These are phyloP conservation scores for Solanum peruvianum DNA, from an alignment of 257 asterid genomes.

Conservation along the genomic window DNA sequence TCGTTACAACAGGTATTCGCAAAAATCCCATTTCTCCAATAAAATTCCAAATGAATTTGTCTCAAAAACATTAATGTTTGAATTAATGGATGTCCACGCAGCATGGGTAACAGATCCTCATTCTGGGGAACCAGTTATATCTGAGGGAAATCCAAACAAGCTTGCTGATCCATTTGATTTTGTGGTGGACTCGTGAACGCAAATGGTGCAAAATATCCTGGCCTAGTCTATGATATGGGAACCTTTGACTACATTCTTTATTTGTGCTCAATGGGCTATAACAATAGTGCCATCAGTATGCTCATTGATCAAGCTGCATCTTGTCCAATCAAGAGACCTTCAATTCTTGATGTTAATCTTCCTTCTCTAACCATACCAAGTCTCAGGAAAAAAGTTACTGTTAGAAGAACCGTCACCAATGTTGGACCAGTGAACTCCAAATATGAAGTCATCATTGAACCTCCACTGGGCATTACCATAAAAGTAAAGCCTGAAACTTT, in stretches of 20 bases:
- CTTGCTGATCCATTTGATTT: constrained; percentile 15
- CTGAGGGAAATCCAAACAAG: not conserved
- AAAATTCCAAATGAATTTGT: not conserved
- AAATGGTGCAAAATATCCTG: not conserved
- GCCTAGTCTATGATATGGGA: constrained; percentile 18
- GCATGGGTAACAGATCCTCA: constrained; percentile 21
- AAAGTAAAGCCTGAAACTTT: too few relatives aligned
- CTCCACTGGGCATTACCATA: too few relatives aligned
- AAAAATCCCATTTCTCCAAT: not conserved
- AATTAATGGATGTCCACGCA: not conserved
- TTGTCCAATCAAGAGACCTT: not conserved
- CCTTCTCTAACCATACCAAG: too few relatives aligned
- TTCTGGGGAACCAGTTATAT: constrained; percentile 17
- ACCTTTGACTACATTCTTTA: constrained; percentile 7
- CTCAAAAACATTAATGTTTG: not conserved
- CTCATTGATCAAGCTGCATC: not conserved
- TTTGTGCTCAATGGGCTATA: constrained; percentile 11
- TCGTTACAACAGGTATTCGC: constrained; percentile 26
- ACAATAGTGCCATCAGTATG: not conserved
- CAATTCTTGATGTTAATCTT: too few relatives aligned
- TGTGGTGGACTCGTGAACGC: constrained; percentile 21
- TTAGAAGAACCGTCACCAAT: too few relatives aligned
- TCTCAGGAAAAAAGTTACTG: too few relatives aligned
- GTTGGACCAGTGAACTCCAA: too few relatives aligned
- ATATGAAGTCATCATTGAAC: too few relatives aligned